phyloP scores from a whole-genome alignment of 176 grass and related monocot species.

The Urochloa ruziziensis region DNA sequence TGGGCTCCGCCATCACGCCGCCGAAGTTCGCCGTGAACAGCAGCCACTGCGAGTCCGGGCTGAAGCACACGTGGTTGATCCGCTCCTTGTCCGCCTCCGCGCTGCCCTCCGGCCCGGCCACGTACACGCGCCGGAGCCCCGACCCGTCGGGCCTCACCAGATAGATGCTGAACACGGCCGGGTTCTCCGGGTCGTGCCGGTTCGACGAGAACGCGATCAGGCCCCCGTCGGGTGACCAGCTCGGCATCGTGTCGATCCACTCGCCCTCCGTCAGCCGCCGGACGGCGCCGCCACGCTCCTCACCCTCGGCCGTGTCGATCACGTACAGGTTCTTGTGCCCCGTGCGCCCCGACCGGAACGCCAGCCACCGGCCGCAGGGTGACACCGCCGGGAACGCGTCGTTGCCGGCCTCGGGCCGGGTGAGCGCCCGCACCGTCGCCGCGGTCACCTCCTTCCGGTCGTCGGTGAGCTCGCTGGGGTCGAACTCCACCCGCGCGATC shows the following conservation, averaged over 20 bases:
- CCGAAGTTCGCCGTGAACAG: constrained; percentile 84
- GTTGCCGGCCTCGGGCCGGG: constrained; percentile 61
- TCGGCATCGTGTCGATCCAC: constrained; percentile 96
- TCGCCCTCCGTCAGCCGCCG: constrained; percentile 68
- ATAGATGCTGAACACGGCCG: constrained; percentile 72
- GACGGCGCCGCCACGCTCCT: constrained; percentile 23
- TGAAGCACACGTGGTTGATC: constrained; percentile 97
- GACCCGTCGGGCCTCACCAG: constrained; percentile 71
- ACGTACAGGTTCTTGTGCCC: constrained; percentile 96
- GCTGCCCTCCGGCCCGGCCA: constrained; percentile 50
- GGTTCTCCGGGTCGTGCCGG: constrained; percentile 61
- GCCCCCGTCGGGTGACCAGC: constrained; percentile 80
- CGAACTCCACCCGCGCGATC: constrained; percentile 68
- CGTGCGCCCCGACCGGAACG: constrained; percentile 80
- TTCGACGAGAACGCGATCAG: constrained; percentile 95
- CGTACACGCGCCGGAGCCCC: constrained; percentile 53
- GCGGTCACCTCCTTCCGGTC: neutral
- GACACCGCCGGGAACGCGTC: constrained; percentile 85
- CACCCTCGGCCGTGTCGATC: constrained; percentile 59
- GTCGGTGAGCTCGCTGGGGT: constrained; percentile 44
- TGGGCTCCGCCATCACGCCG: constrained; percentile 54
- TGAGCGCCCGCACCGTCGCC: constrained; percentile 41
- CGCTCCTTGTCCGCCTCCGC: constrained; percentile 60
- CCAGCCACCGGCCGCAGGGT: constrained; percentile 73
- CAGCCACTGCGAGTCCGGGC: constrained; percentile 72